Conservation (phyloP, 2,329 filamentous ascomycete species). For the Aschersonia sp. region DNA sequence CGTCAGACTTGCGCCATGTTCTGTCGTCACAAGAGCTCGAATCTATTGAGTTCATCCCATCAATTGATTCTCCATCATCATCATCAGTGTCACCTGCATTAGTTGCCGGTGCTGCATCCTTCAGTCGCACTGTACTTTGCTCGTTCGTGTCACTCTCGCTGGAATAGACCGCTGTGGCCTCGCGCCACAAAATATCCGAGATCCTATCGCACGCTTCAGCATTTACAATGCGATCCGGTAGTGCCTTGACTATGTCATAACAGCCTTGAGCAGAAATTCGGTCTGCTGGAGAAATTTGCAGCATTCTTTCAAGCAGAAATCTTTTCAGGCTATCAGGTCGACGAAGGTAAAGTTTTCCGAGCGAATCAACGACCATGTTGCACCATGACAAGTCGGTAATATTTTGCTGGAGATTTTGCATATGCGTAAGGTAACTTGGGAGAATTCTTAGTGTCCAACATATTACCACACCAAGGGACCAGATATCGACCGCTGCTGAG, state of each 20-base stretch:
- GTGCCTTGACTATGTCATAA: neutral
- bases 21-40: neutral
- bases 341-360: neutral
- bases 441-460: conserved; percentile 1
- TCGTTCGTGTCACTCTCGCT: conserved; percentile 1
- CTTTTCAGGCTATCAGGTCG: neutral
- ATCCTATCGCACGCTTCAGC: neutral
- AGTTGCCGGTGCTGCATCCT: neutral
- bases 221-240: conserved; percentile 1
- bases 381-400: conserved; percentile 1
- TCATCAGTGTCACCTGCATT: neutral
- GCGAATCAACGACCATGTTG: conserved; percentile 1
- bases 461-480: conserved; percentile 73
- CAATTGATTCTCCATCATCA: neutral
- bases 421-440: conserved; percentile 1
- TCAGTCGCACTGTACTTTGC: conserved; percentile 1
- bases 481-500: conserved; percentile 77
- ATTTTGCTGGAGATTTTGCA: neutral
- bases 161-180: neutral
- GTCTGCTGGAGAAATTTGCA: neutral
- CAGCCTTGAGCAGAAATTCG: conserved; percentile 1
- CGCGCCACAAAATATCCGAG: conserved; percentile 2
- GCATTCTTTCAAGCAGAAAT: conserved; percentile 2
- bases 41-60: conserved; percentile 1
- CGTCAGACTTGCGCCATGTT: conserved; percentile 1